Conservation (phyloP, 2,329 filamentous ascomycete genomes). For the Cladophialophora carrionii region DNA sequence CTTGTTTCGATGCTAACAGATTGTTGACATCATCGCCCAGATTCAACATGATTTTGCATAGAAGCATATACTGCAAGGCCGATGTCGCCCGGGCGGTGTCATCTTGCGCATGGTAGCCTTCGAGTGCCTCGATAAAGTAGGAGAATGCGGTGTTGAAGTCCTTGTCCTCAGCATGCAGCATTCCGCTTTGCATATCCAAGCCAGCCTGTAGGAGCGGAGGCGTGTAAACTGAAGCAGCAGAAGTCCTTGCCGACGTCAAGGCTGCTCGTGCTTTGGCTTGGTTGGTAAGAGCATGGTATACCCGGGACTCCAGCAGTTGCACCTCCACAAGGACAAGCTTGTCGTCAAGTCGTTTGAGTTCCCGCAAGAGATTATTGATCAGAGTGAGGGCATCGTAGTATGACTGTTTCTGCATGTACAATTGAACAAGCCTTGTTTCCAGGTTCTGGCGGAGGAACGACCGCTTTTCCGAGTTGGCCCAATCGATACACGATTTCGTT, state of each 20-base stretch:
- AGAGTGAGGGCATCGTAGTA: constrained; percentile 97
- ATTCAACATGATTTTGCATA: constrained; percentile 99
- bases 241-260: constrained; percentile 89
- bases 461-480: constrained; percentile 73
- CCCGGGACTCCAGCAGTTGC: constrained; percentile 91
- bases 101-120: constrained; percentile 93
- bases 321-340: constrained; percentile 98
- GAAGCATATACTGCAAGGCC: constrained; percentile 97
- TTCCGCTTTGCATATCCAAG: constrained; percentile 98
- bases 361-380: constrained; percentile 93
- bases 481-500: constrained; percentile 99
- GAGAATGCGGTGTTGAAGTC: constrained; percentile 99
- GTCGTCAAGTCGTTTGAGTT: constrained; percentile 97
- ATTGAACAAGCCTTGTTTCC: constrained; percentile 87
- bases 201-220: constrained; percentile 93
- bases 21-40: constrained; percentile 93
- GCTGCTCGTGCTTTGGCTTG: constrained; percentile 94
- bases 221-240: constrained; percentile 95
- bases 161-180: constrained; percentile 97
- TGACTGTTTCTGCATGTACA: constrained; percentile 96
- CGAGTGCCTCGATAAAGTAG: constrained; percentile 98
- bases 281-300: constrained; percentile 97
- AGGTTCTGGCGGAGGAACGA: constrained; percentile 98
- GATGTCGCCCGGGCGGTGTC: constrained; percentile 89
- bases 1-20: constrained; percentile 94